Evolutionary conservation across 2,329 filamentous ascomycete genomes (phyloP).

Genomic region (Cryphonectria nitschkei): DNA sequence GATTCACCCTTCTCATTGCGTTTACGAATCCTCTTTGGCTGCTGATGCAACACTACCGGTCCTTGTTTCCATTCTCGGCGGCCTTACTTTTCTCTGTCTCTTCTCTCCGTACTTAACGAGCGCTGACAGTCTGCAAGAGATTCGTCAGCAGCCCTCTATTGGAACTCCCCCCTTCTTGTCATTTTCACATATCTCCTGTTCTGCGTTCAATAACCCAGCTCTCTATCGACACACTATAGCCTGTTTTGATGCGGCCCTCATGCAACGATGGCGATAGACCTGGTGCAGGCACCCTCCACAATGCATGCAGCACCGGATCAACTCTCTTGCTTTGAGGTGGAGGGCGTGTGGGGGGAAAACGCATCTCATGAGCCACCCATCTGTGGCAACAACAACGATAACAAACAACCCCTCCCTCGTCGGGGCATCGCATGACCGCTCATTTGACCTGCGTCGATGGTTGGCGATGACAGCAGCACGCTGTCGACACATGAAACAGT

Average conservation of each 20-base stretch:
- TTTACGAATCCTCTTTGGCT: slow-evolving; percentile 9
- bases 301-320: background rate
- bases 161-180: background rate
- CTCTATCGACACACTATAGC: slow-evolving; percentile 7
- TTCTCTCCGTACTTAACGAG: background rate
- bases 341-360: too few relatives aligned
- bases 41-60: slow-evolving; percentile 8
- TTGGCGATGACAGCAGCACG: slow-evolving; percentile 15
- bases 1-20: slow-evolving; percentile 15
- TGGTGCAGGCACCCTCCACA: background rate
- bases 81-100: background rate
- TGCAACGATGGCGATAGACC: background rate
- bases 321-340: background rate
- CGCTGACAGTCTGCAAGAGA: slow-evolving; percentile 1
- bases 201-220: background rate
- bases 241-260: background rate
- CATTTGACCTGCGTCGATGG: background rate
- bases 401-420: background rate
- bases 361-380: background rate
- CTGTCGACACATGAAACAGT: slow-evolving; percentile 21
- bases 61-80: background rate
- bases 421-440: slow-evolving; percentile 6
- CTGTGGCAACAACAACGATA: background rate
- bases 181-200: background rate
- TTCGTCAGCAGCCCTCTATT: background rate